These are phyloP conservation scores for Coniochaeta pulveracea DNA, from an alignment of 2,329 filamentous ascomycete species.

Conservation along the genomic window DNA sequence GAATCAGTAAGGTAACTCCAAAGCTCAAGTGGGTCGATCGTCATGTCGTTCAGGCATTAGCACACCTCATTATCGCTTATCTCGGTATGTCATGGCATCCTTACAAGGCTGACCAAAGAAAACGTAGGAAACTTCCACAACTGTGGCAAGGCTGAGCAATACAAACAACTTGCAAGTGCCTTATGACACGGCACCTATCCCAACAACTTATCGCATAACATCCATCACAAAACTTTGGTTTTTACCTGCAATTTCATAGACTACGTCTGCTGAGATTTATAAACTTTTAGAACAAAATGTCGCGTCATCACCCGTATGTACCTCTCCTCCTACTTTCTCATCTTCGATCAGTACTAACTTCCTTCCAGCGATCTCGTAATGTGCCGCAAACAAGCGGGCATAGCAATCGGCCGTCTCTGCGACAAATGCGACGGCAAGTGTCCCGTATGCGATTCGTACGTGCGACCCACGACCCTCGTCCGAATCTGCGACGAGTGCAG, in stretches of 20 bases:
- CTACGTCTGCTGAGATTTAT: no score
- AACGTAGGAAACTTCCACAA: neutral
- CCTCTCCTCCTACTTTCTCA: conserved; percentile 7
- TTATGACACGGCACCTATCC: no score
- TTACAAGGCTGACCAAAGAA: conserved; percentile 4
- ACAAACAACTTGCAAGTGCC: no score
- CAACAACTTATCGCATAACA: no score
- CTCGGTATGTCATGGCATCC: no score
- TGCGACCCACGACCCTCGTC: conserved; percentile 91
- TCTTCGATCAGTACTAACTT: conserved; percentile 16
- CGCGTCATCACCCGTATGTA: conserved; percentile 82
- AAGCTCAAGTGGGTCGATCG: no score
- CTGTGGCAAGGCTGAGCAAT: conserved; percentile 11
- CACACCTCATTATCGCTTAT: no score
- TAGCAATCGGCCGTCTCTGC: conserved; percentile 95
- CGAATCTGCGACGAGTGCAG: conserved; percentile 99
- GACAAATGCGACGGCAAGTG: conserved; percentile 99
- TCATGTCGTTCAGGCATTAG: no score
- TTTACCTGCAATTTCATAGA: no score
- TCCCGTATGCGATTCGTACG: conserved; percentile 97
- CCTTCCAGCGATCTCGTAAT: conserved; percentile 80
- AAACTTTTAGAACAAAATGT: conserved; percentile 48
- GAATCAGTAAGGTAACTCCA: no score
- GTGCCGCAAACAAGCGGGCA: conserved; percentile 97
- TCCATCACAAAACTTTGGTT: no score